Evolutionary conservation across 2,329 filamentous ascomycete species (phyloP), one percentile per base, ranked within the genome.

Genomic region (Trichoderma afroharzianum): DNA sequence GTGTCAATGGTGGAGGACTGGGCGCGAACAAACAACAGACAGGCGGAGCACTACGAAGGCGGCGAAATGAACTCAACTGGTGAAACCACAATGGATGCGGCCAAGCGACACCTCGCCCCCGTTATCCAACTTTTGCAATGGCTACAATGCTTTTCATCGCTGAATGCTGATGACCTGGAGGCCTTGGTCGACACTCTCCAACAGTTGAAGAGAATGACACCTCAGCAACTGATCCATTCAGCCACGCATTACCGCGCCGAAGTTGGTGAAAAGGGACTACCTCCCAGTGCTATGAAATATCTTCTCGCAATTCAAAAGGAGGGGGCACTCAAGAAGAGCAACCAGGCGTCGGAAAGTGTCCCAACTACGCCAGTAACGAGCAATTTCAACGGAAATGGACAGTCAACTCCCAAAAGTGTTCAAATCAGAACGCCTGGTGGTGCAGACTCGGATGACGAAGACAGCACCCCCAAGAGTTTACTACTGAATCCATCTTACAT

Each of bases 61-160:
- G 95, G 95, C 21, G 95, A 95, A 68, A 95, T 93, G 81, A 92
- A 88, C 21, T 90, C 93, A 7, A 93, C 91, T 1, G 95, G 95
- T 4, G 96, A 98, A 79, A 93, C 90, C 67, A 98, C 93, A 0
- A 87, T 96, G 24, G 95, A 98, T 55, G 89, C 94, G 4, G 91
- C 94, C 26, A 88, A 94, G 74, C 88, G 91, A 73, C 95, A 99
- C 80, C 86, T 99, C 24, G 92, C 93, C 8, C 96, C 96, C 5
- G 88, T 97, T 24, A 95, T 98, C 70, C 96, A 99, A 80, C 86
- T 99, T 3, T 85, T 99, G 6, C 96, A 99, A 81, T 99, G 96
- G 96, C 85, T 99, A 43, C 96, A 99, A 80, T 98, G 95, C 81
- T 98, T 98, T 81, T 98, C 96, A 1, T 97, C 94, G 0, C 87